phyloP scores from a whole-genome alignment of 2,329 filamentous ascomycete genomes.

The Alternaria metachromatica region DNA sequence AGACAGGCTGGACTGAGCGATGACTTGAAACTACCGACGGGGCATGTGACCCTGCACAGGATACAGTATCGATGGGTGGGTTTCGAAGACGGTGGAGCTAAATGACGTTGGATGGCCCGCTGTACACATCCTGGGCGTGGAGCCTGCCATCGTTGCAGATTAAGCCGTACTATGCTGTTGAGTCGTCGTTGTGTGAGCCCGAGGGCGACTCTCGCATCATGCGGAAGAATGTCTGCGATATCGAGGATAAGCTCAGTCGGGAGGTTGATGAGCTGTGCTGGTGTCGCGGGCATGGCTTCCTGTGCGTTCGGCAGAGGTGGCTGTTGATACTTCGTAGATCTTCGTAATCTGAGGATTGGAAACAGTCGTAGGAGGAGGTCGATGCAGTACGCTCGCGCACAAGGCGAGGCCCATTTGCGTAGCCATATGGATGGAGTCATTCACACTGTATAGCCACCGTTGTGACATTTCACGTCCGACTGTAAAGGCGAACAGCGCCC shows the following conservation, averaged over 20 bases:
- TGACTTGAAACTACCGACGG: constrained; percentile 37
- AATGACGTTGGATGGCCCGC: constrained; percentile 37
- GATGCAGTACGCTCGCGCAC: neutral
- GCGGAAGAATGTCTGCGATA: constrained; percentile 45
- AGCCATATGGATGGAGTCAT: neutral
- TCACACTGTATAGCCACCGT: neutral
- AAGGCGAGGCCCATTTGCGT: neutral
- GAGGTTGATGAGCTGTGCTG: constrained; percentile 33
- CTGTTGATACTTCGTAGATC: neutral
- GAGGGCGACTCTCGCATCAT: constrained; percentile 47
- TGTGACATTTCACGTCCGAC: neutral
- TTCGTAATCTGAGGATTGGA: neutral
- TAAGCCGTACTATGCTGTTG: constrained; percentile 33
- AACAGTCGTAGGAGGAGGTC: neutral
- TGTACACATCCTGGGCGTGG: constrained; percentile 35
- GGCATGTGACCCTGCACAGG: constrained; percentile 41
- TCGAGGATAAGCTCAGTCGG: constrained; percentile 52
- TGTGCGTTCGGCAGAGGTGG: neutral
- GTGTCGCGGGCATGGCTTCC: constrained; percentile 10
- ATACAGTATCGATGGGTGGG: constrained; percentile 35
- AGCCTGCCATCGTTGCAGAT: constrained; percentile 17
- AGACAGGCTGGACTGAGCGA: constrained; percentile 39
- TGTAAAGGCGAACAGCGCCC: neutral
- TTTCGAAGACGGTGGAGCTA: constrained; percentile 16
- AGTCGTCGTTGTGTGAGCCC: constrained; percentile 45